Evolutionary conservation across 169 alveolate genomes (phyloP).

Genomic region (Eimeria sp.): DNA sequence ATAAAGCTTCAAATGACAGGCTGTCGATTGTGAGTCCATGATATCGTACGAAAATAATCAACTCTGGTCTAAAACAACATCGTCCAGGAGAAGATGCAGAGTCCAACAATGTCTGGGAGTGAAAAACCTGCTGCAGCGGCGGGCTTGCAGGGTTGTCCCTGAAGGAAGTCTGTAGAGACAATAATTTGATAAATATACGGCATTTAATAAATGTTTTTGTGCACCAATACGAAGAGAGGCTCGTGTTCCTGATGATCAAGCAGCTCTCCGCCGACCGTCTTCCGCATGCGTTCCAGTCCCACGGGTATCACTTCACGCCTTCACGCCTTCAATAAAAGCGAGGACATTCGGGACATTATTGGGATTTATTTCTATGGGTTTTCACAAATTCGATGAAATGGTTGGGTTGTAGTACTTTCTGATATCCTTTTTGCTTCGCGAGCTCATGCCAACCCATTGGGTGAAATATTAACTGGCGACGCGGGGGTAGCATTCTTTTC

Average conservation of each 20-base stretch:
- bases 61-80: not conserved
- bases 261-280: not conserved
- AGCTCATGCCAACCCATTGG: not conserved
- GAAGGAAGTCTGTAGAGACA: not conserved
- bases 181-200: not conserved
- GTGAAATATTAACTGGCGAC: not conserved
- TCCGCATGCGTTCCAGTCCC: slow-evolving; percentile 45
- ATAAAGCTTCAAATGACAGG: not conserved
- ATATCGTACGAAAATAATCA: not conserved
- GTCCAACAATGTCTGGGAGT: not conserved
- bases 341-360: not conserved
- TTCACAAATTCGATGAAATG: not conserved
- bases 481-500: not conserved
- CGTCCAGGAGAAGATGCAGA: not conserved
- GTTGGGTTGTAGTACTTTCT: not conserved
- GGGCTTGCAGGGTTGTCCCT: not conserved
- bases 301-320: not conserved
- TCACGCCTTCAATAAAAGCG: not conserved
- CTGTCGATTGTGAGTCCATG: not conserved
- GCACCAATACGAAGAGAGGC: not conserved
- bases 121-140: not conserved
- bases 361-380: not conserved
- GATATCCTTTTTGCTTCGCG: not conserved
- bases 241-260: not conserved
- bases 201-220: too few species aligned